phyloP scores from a whole-genome alignment of 352 stramenopile genomes.

The Pythium utonaiense region DNA sequence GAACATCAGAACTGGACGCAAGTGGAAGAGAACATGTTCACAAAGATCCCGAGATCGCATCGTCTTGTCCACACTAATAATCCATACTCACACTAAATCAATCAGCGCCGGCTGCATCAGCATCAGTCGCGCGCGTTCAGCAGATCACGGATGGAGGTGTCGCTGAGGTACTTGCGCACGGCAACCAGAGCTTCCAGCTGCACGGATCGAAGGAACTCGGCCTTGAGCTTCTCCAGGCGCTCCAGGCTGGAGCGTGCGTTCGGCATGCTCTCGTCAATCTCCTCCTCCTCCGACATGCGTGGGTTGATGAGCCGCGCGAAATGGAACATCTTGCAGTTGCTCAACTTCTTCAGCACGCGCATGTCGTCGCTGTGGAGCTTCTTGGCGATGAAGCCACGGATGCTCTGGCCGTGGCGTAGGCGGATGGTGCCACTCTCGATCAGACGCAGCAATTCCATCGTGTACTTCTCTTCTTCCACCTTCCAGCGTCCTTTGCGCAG shows the following conservation, averaged over 20 bases:
- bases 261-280: slow-evolving; percentile 37
- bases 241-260: slow-evolving; percentile 32
- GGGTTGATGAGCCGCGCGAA: slow-evolving; percentile 64
- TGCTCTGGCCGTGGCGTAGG: slow-evolving; percentile 58
- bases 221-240: slow-evolving; percentile 48
- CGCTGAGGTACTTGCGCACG: slow-evolving; percentile 68
- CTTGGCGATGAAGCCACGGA: slow-evolving; percentile 68
- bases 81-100: neutral
- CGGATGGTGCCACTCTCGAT: slow-evolving; percentile 63
- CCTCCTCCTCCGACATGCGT: slow-evolving; percentile 49
- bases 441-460: slow-evolving; percentile 56
- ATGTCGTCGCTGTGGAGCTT: slow-evolving; percentile 82
- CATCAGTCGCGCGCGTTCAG: slow-evolving; percentile 40
- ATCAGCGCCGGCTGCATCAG: too few relatives aligned
- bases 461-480: slow-evolving; percentile 69
- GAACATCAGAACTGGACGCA: too few relatives aligned
- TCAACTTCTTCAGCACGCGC: slow-evolving; percentile 82
- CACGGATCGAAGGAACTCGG: slow-evolving; percentile 71
- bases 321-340: slow-evolving; percentile 79
- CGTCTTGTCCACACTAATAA: neutral
- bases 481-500: slow-evolving; percentile 75
- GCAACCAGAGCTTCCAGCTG: slow-evolving; percentile 73
- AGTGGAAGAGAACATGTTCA: neutral
- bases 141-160: slow-evolving; percentile 61
- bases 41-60: too few relatives aligned